Percentiles rank a stretch among this genome's conserved stretches.
These are phyloP conservation scores for Penicillium sp. DNA, from an alignment of 2,329 filamentous ascomycete species.

Conservation along the genomic window DNA sequence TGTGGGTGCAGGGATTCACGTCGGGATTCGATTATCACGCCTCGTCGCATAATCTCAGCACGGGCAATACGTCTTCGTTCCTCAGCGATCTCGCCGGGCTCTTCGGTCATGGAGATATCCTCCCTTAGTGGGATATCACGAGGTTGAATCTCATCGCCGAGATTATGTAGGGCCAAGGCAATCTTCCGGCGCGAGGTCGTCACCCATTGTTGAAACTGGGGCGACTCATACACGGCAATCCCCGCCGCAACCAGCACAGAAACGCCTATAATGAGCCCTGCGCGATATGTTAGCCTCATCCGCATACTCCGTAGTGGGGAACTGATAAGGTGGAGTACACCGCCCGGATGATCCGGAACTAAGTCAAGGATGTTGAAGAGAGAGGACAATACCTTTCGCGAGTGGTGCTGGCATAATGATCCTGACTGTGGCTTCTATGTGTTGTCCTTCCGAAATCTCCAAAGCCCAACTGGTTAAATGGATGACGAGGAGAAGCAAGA, in stretches of 20 bases:
- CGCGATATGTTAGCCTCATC: conserved; percentile 20
- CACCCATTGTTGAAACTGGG: conserved; percentile 64
- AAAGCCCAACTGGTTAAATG: neutral
- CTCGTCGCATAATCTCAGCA: conserved; percentile 48
- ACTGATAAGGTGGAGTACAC: conserved; percentile 33
- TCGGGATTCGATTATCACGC: conserved; percentile 41
- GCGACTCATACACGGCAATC: conserved; percentile 64
- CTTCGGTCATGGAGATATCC: conserved; percentile 52
- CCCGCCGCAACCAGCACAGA: conserved; percentile 63
- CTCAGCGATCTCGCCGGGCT: conserved; percentile 45
- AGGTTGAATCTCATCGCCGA: conserved; percentile 62
- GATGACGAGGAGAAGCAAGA: neutral
- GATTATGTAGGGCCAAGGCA: conserved; percentile 58
- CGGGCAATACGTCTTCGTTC: conserved; percentile 46
- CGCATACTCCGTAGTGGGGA: conserved; percentile 6
- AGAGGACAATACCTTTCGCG: conserved; percentile 46
- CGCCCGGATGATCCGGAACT: conserved; percentile 21
- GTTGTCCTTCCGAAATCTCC: neutral
- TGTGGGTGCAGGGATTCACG: conserved; percentile 26
- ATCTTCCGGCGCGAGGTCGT: conserved; percentile 63
- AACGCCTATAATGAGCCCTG: conserved; percentile 64
- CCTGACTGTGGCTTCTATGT: neutral
- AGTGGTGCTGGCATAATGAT: conserved; percentile 48
- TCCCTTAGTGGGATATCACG: conserved; percentile 34
- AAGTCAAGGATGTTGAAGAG: neutral